Base-by-base conservation (phyloP, 2,329 filamentous ascomycete species). In the Escovopsis sp. region DNA sequence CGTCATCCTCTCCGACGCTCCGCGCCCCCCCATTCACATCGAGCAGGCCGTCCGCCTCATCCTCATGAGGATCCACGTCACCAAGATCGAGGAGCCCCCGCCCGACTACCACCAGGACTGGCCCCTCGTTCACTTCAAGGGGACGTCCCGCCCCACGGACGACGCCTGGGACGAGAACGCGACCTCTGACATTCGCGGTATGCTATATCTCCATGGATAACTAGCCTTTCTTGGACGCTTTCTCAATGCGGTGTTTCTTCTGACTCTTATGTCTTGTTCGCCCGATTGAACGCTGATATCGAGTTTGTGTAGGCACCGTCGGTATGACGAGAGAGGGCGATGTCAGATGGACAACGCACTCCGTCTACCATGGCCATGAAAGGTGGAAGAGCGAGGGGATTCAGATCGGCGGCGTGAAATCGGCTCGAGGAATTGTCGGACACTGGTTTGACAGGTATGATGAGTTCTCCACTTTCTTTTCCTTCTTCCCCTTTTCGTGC, bases 331-430 rank as follows among this genome's bases (percentile, higher is more conserved):
- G 64, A 10, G 67, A 82, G 42, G 79, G 79, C 10, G 79, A 85
- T 42, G 73, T 87, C 4, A 62, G 77, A 30, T 87, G 82, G 82
- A 82, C 76, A 2, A 77, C 72, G 0, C 71, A 72, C 35, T 79
- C 73, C 2, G 64, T 84, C 11, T 63, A 65, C 42, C 58, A 66
- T 44, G 75, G 77, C 33, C 66, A 81, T 43, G 74, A 80, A 47
- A 62, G 79, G 16, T 87, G 81, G 82, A 68, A 72, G n/a, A 80
- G 75, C 47, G 82, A 88, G 56, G 72, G 78, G 8, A 63, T 87
- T 5, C 82, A 88, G 53, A 55, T 87, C 5, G 81, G 81, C 10
- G 82, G 81, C 0, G 46, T 73, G 1, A 57, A 61, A 33, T 77
- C 76, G 5, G 72, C 68, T 6, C 65, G 79, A 7, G 80, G 80